These are phyloP conservation scores for Globisporangium paddicum DNA, from an alignment of 352 stramenopile genomes.

Conservation along the genomic window DNA sequence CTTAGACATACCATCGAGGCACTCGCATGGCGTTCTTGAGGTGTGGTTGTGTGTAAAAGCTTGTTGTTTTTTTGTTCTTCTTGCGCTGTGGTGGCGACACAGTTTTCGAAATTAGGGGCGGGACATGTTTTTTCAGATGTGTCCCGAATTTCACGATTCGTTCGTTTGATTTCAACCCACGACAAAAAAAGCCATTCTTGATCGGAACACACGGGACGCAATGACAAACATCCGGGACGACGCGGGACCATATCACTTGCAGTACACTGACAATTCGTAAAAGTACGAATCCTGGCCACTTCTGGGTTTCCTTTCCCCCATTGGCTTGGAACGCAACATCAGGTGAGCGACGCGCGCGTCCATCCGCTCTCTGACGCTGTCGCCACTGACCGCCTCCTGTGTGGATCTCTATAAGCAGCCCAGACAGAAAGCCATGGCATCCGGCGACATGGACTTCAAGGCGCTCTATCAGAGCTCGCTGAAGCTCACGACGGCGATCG, in stretches of 20 bases:
- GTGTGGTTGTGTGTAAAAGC: not conserved
- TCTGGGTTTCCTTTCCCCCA: not conserved
- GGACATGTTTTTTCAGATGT: too few species aligned
- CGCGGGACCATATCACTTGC: not conserved
- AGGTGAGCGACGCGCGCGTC: not conserved
- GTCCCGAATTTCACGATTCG: not conserved
- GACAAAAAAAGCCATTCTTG: not conserved
- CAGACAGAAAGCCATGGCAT: slow-evolving; percentile 3
- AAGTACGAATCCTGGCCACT: not conserved
- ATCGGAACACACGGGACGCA: not conserved
- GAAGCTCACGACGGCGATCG: slow-evolving; percentile 75
- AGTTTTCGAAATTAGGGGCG: not conserved
- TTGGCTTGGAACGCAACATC: slow-evolving; percentile 1
- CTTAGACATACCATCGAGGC: not conserved
- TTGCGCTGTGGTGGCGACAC: not conserved
- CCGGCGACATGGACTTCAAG: slow-evolving; percentile 71
- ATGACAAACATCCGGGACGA: not conserved
- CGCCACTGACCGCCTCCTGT: not conserved
- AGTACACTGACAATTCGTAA: not conserved
- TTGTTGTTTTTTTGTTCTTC: not conserved
- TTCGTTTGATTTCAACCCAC: slow-evolving; percentile 2
- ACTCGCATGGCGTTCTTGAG: not conserved
- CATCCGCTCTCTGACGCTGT: not conserved
- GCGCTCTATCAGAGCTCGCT: slow-evolving; percentile 86
- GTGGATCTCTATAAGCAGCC: not conserved